Conservation (phyloP, 805 yeast genomes). For the Yamadazyma scolyti region DNA sequence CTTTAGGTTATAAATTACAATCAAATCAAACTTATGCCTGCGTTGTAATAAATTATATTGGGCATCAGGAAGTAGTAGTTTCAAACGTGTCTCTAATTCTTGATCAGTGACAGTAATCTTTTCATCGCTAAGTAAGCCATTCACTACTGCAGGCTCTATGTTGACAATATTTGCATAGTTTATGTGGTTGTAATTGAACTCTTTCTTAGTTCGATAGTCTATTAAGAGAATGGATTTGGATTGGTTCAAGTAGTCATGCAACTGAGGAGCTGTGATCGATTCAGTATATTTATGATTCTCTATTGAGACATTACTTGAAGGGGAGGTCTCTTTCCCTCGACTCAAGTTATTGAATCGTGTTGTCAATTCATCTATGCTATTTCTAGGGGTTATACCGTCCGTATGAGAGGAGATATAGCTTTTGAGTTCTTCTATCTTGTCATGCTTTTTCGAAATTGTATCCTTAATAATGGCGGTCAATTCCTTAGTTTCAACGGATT, state of each 20-base stretch:
- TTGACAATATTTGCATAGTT: conserved; percentile 57
- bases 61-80: conserved; percentile 50
- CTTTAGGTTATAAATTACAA: conserved; percentile 60
- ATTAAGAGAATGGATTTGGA: conserved; percentile 47
- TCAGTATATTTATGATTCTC: conserved; percentile 15
- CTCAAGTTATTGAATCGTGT: too few species aligned
- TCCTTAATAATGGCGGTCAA: conserved; percentile 13
- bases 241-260: conserved; percentile 11
- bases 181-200: conserved; percentile 64
- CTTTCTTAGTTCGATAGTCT: conserved; percentile 64
- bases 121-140: conserved; percentile 13
- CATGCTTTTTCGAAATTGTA: conserved; percentile 14
- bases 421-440: conserved; percentile 1
- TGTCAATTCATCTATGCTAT: background rate
- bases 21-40: conserved; percentile 54
- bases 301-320: too few species aligned
- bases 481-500: conserved; percentile 13
- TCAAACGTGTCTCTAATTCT: conserved; percentile 64
- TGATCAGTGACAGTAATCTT: conserved; percentile 39
- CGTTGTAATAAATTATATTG: conserved; percentile 54
- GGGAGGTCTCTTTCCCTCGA: too few species aligned
- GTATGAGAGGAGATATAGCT: conserved; percentile 1
- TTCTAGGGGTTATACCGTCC: background rate
- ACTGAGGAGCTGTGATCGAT: conserved; percentile 16
- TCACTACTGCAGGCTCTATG: conserved; percentile 62